Percentiles rank a stretch among this genome's conserved stretches.
phyloP scores from a whole-genome alignment of 1,284 basidiomycete species.

The Sparassis latifolia region DNA sequence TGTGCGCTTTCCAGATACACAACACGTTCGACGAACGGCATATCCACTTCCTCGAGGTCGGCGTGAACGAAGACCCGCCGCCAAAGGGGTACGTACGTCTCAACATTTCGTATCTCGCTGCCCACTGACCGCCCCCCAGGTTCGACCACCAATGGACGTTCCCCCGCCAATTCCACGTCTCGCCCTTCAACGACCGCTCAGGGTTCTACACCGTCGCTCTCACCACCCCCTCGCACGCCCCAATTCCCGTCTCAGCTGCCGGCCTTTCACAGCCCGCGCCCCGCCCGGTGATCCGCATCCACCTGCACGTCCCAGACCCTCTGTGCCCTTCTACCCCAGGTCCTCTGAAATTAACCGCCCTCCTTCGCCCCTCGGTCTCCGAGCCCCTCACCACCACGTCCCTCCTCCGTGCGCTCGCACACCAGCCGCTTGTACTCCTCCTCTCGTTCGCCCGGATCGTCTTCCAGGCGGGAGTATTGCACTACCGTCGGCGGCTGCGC shows the following conservation, averaged over 20 bases:
- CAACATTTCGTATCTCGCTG: background rate
- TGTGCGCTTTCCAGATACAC: constrained; percentile 45
- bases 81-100: constrained; percentile 30
- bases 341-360: constrained; percentile 44
- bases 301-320: constrained; percentile 27
- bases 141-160: constrained; percentile 71
- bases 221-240: constrained; percentile 38
- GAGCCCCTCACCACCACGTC: constrained; percentile 35
- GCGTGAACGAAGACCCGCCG: constrained; percentile 36
- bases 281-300: constrained; percentile 38
- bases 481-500: constrained; percentile 55
- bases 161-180: constrained; percentile 70
- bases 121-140: constrained; percentile 20
- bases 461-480: constrained; percentile 60
- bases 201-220: constrained; percentile 60
- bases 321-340: constrained; percentile 22
- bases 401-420: constrained; percentile 38
- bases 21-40: constrained; percentile 77
- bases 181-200: constrained; percentile 72
- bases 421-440: constrained; percentile 52
- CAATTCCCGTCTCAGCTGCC: constrained; percentile 17
- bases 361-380: constrained; percentile 33
- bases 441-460: constrained; percentile 60
- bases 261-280: constrained; percentile 16
- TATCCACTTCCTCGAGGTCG: constrained; percentile 48